A percentile compares a stretch with the other conserved stretches of the same genome.
Evolutionary conservation across 139 green algal genomes (phyloP).

Genomic region (Chlorella sp.): DNA sequence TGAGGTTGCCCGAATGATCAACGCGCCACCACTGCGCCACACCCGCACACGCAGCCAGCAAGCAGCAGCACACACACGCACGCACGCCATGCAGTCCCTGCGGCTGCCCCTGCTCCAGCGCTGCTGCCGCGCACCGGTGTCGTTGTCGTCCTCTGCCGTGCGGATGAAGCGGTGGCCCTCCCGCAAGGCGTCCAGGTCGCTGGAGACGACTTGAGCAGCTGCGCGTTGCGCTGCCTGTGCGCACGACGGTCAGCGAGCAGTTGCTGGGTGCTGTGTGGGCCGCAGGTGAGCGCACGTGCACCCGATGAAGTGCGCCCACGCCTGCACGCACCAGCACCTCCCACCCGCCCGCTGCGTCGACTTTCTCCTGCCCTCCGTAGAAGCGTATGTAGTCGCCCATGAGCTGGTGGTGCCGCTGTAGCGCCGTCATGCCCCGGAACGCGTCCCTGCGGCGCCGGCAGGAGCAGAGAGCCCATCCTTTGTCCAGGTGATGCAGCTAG

Average conservation of each 20-base stretch:
- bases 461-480: too few relatives aligned
- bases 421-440: constrained; percentile 47
- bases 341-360: background rate
- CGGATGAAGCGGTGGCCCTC: constrained; percentile 64
- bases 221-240: background rate
- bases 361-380: constrained; percentile 21
- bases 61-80: too few relatives aligned
- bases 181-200: constrained; percentile 47
- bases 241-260: background rate
- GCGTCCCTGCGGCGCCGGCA: constrained; percentile 11
- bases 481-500: too few relatives aligned
- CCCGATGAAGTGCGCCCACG: background rate
- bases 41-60: too few relatives aligned
- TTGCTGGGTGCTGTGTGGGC: background rate
- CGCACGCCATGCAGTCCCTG: too few relatives aligned
- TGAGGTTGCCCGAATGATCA: too few relatives aligned
- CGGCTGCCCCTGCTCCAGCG: too few relatives aligned
- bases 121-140: too few relatives aligned
- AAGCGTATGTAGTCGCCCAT: constrained; percentile 37
- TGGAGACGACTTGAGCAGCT: constrained; percentile 14
- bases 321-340: background rate
- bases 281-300: background rate
- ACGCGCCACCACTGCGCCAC: too few relatives aligned
- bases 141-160: constrained; percentile 49
- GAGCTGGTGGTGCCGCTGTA: constrained; percentile 51